Evolutionary conservation across 1,284 basidiomycete species (phyloP).

Genomic region (Athelia psychrophila): DNA sequence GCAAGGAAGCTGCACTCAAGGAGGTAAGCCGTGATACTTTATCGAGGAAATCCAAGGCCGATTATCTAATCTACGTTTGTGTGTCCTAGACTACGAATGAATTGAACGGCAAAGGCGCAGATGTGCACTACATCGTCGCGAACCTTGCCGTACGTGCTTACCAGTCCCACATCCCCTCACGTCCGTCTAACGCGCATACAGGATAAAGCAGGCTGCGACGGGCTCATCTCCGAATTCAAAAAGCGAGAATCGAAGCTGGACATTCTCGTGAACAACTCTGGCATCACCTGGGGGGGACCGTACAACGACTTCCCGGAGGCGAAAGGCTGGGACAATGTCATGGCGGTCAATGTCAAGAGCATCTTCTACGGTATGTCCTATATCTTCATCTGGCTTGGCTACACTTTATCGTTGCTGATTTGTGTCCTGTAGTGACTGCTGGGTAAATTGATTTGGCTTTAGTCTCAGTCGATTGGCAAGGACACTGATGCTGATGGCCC

Average conservation of each 20-base stretch:
- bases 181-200: slow-evolving; percentile 20
- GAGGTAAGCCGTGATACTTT: slow-evolving; percentile 49
- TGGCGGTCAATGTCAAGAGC: slow-evolving; percentile 79
- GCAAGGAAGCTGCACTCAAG: slow-evolving; percentile 77
- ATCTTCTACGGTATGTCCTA: slow-evolving; percentile 63
- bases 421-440: slow-evolving; percentile 49
- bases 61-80: background rate
- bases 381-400: background rate
- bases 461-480: background rate
- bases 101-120: slow-evolving; percentile 56
- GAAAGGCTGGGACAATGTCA: slow-evolving; percentile 82
- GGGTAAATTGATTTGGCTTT: slow-evolving; percentile 41
- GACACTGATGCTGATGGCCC: slow-evolving; percentile 15
- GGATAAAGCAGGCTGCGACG: slow-evolving; percentile 81
- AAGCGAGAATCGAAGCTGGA: slow-evolving; percentile 69
- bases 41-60: background rate
- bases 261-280: slow-evolving; percentile 80
- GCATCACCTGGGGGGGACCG: slow-evolving; percentile 77
- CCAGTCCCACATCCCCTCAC: slow-evolving; percentile 5
- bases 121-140: slow-evolving; percentile 69
- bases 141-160: slow-evolving; percentile 59
- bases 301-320: slow-evolving; percentile 74
- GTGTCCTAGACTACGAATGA: slow-evolving; percentile 49
- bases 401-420: slow-evolving; percentile 1
- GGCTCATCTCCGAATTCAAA: slow-evolving; percentile 67